phyloP scores from a whole-genome alignment of 2,329 filamentous ascomycete genomes.

The Arthroderma sp. region DNA sequence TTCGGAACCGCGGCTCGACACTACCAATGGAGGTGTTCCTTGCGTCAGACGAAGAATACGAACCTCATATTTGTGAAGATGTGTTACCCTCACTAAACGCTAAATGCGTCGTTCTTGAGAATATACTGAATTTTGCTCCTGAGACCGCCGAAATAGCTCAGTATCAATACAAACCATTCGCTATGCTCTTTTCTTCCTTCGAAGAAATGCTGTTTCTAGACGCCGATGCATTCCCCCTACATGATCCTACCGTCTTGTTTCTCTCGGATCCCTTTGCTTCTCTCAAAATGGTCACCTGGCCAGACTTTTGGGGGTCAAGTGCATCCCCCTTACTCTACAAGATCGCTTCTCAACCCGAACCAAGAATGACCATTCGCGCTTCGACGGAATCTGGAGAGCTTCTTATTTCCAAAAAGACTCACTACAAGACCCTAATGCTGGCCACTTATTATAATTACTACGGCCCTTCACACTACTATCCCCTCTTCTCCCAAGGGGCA shows the following conservation, averaged over 20 bases:
- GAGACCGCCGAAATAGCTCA: constrained; percentile 23
- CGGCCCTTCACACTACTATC: constrained; percentile 34
- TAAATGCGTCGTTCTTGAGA: constrained; percentile 31
- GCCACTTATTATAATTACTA: constrained; percentile 39
- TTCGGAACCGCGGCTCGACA: constrained; percentile 29
- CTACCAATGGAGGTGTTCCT: constrained; percentile 36
- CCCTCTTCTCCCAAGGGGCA: constrained; percentile 34
- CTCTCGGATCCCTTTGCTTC: constrained; percentile 27
- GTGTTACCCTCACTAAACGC: constrained; percentile 32
- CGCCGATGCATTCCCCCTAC: constrained; percentile 34
- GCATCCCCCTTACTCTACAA: constrained; percentile 26
- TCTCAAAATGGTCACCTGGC: constrained; percentile 34
- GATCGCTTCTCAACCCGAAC: constrained; percentile 21
- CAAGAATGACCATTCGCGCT: constrained; percentile 12
- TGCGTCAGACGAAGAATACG: constrained; percentile 29
- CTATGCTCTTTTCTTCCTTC: constrained; percentile 39
- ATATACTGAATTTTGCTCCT: constrained; percentile 24
- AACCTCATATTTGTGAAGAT: constrained; percentile 29
- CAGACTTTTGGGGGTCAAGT: constrained; percentile 34
- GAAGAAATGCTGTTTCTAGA: constrained; percentile 38
- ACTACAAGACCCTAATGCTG: constrained; percentile 31
- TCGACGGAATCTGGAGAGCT: constrained; percentile 35
- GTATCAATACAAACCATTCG: constrained; percentile 38
- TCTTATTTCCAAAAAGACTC: constrained; percentile 31
- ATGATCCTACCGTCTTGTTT: constrained; percentile 32